These are phyloP conservation scores for Wickerhamiella nectarea DNA, from an alignment of 805 yeast genomes.

Conservation along the genomic window DNA sequence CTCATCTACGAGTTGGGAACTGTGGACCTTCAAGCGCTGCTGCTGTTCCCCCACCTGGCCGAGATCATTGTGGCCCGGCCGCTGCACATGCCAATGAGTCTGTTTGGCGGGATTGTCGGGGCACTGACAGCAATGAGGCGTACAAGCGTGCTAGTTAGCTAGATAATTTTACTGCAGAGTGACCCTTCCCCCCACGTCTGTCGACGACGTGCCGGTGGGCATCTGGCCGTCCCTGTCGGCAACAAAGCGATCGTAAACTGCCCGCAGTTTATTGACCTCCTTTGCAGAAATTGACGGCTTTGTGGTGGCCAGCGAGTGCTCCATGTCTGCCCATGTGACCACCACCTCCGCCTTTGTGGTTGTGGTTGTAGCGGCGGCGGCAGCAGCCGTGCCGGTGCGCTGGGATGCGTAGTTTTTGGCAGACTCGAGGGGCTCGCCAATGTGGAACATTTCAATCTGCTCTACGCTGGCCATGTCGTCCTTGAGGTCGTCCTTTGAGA, in stretches of 20 bases:
- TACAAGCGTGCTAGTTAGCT: neutral
- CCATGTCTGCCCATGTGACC: conserved; percentile 42
- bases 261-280: conserved; percentile 49
- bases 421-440: conserved; percentile 12
- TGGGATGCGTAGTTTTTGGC: conserved; percentile 10
- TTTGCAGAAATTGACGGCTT: conserved; percentile 76
- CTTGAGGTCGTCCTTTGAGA: conserved; percentile 7
- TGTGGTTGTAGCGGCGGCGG: conserved; percentile 5
- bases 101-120: neutral
- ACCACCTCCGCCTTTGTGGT: conserved; percentile 25
- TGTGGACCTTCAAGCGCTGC: neutral
- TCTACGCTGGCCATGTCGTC: neutral
- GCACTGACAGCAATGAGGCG: neutral
- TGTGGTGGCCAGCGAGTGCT: conserved; percentile 55
- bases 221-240: conserved; percentile 71
- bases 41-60: neutral
- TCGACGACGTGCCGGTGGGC: conserved; percentile 74
- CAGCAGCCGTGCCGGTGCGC: neutral
- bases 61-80: neutral
- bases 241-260: conserved; percentile 58
- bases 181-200: conserved; percentile 71
- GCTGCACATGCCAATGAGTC: neutral
- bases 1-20: neutral
- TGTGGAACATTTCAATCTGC: conserved; percentile 13
- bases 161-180: conserved; percentile 26